Evolutionary conservation across 257 asterid species (phyloP), one percentile per base, ranked within the genome.

Genomic region (Ehretia macrophylla): DNA sequence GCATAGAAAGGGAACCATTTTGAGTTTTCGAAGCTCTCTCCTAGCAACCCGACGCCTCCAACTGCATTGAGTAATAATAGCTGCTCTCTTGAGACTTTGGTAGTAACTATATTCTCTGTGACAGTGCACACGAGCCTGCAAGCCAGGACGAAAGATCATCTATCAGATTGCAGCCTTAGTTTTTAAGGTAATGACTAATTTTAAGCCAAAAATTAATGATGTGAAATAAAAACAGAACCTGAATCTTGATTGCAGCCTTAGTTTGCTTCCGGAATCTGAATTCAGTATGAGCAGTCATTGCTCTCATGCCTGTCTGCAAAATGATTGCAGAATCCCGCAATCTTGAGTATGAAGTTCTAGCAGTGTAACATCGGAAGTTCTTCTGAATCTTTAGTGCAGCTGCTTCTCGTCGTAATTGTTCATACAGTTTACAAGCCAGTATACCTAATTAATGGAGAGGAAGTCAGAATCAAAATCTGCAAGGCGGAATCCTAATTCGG

Each of bases 221-320:
- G 35, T 27, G 63, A n/a, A 17, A 69, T 65, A 65, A 27, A 3
- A 27, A 6, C 35, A 27, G 35, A 6, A 89, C 99, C 99, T 93
- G 99, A 68, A 93, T 80, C 61, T 79, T 76, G 61, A 79, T 85
- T 32, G 95, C 85, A 71, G 99, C 99, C 79, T 83, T 87, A 38
- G 97, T 85, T 72, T 89, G 97, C 75, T 85, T 89, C 78, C 86
- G 81, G 74, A 72, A 80, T 78, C 95, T 87, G 70, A 80, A 87
- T 70, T 89, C 97, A 74, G 74, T 74, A 49, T 94, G 88, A 64
- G 92, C 88, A 69, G 83, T 78, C 94, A 89, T 80, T 22, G 92
- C 90, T 79, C 97, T 85, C 96, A 89, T 86, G 68, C 99, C 96
- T 62, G 87, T 83, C 88, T 93, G 99, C 73, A 93, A 58, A 39